A percentile compares a stretch with the other conserved stretches of the same genome.
Evolutionary conservation across 2,329 filamentous ascomycete genomes (phyloP).

Genomic region (Helicocarpus griseus): DNA sequence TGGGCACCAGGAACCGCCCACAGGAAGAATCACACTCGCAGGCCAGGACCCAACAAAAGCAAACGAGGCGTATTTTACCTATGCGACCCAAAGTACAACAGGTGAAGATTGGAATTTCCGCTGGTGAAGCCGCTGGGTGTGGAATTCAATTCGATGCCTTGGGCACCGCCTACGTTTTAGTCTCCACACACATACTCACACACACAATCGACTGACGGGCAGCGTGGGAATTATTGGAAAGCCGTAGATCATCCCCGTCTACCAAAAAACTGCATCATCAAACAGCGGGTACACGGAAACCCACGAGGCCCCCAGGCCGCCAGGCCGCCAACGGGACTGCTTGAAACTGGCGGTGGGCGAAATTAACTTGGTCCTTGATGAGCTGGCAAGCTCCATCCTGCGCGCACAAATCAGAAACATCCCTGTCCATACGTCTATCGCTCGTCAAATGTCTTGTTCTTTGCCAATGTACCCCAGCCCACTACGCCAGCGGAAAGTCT

Average conservation of each 20-base stretch:
- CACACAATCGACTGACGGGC: background rate
- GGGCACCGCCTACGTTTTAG: background rate
- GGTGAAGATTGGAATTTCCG: background rate
- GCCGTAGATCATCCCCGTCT: background rate
- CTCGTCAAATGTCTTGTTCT: background rate
- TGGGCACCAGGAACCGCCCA: constrained; percentile 2
- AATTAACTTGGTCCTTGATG: background rate
- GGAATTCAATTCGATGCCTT: background rate
- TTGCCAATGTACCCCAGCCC: background rate
- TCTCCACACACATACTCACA: background rate
- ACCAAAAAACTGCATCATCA: background rate
- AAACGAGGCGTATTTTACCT: background rate
- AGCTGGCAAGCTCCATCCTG: constrained; percentile 2
- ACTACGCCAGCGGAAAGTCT: background rate
- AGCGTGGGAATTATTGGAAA: background rate
- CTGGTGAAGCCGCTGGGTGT: background rate
- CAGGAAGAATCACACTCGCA: background rate
- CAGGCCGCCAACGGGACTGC: background rate
- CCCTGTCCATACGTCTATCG: background rate
- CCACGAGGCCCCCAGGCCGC: background rate
- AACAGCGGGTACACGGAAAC: background rate
- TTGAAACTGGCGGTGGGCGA: background rate
- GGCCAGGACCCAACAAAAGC: background rate
- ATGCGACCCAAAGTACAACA: background rate
- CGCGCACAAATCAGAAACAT: background rate